phyloP scores from a whole-genome alignment of 306 rosid genomes.

The Nissolia schottii region DNA sequence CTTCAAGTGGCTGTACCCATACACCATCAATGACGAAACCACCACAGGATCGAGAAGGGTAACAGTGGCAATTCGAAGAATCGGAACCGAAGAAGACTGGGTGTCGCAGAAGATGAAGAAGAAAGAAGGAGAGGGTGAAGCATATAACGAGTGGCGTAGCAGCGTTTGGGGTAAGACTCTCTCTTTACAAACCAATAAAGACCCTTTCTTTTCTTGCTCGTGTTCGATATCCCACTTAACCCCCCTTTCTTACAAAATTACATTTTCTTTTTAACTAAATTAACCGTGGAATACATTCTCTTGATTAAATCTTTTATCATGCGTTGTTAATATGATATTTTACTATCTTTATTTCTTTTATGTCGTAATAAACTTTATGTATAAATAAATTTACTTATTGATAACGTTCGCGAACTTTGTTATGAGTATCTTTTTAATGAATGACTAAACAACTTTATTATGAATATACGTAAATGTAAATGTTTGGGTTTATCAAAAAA shows the following conservation, averaged over 20 bases:
- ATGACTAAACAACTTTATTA: too few species aligned
- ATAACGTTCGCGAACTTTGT: too few species aligned
- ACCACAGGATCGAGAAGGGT: neutral
- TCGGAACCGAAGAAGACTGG: neutral
- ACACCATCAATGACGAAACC: neutral
- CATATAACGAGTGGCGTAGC: conserved; percentile 5
- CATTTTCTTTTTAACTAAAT: too few species aligned
- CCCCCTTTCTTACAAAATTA: too few species aligned
- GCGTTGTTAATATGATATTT: too few species aligned
- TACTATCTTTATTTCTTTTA: too few species aligned
- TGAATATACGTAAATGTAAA: too few species aligned
- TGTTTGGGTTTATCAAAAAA: too few species aligned
- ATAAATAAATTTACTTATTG: neutral
- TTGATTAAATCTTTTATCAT: too few species aligned
- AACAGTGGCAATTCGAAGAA: neutral
- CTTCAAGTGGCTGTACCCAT: neutral
- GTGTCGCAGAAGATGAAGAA: neutral
- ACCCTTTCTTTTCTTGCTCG: neutral
- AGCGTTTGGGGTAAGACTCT: neutral
- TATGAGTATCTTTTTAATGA: too few species aligned
- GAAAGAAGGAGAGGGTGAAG: neutral
- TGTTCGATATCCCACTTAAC: too few species aligned
- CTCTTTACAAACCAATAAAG: neutral
- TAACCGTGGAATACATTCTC: too few species aligned
- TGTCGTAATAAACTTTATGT: neutral